Evolutionary conservation across 2,329 filamentous ascomycete genomes (phyloP).

Genomic region (Calonectria pauciramosa): DNA sequence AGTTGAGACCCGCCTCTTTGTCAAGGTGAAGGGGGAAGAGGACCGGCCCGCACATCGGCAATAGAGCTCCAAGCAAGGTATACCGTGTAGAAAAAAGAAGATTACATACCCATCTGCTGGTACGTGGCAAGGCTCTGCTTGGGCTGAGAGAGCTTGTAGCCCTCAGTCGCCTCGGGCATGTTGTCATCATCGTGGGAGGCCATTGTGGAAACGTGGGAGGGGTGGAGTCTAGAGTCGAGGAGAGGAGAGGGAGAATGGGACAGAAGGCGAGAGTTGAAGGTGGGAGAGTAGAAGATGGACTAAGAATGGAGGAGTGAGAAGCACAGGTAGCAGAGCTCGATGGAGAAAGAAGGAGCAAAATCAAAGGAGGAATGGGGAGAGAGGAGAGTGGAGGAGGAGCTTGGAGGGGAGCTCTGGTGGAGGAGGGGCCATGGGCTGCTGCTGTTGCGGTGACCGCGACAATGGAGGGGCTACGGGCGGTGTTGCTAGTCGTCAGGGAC

Average conservation of each 20-base stretch:
- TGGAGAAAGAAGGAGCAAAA: slow-evolving; percentile 20
- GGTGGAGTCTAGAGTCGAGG: slow-evolving; percentile 33
- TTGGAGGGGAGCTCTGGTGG: slow-evolving; percentile 33
- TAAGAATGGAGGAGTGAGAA: slow-evolving; percentile 4
- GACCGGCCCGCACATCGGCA: slow-evolving; percentile 26
- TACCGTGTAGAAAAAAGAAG: background rate
- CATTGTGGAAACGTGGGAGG: slow-evolving; percentile 63
- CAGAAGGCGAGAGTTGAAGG: slow-evolving; percentile 16
- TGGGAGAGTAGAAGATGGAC: slow-evolving; percentile 3
- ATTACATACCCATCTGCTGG: slow-evolving; percentile 84
- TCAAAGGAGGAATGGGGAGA: slow-evolving; percentile 21
- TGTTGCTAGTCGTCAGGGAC: slow-evolving; percentile 32
- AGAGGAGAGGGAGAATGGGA: background rate
- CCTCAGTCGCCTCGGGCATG: slow-evolving; percentile 88
- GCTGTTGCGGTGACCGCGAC: slow-evolving; percentile 48
- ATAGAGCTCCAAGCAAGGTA: slow-evolving; percentile 28
- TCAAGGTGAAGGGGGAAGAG: slow-evolving; percentile 14
- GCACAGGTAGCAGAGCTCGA: background rate
- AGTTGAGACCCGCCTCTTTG: slow-evolving; percentile 8
- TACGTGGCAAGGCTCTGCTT: slow-evolving; percentile 99
- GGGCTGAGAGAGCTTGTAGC: slow-evolving; percentile 96
- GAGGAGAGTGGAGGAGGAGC: slow-evolving; percentile 40
- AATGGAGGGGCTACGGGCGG: slow-evolving; percentile 49
- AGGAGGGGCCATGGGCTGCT: slow-evolving; percentile 38
- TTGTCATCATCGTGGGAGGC: slow-evolving; percentile 83